Conservation (phyloP, 768 basidiomycete species). For the Roridomyces roridus region DNA sequence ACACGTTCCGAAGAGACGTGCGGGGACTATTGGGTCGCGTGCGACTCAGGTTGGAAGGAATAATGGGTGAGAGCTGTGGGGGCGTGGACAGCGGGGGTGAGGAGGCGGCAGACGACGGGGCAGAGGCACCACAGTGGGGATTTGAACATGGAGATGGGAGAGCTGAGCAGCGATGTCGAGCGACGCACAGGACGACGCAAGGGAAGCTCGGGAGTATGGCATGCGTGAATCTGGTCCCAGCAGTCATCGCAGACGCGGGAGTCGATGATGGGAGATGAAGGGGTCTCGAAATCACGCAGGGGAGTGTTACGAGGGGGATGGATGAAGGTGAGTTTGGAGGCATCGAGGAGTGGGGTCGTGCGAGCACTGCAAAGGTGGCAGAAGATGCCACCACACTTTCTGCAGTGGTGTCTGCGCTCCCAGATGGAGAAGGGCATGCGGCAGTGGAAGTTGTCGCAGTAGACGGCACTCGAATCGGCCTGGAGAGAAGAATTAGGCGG, state of each 20-base stretch:
- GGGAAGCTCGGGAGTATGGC: conserved; percentile 33
- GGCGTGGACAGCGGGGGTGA: conserved; percentile 26
- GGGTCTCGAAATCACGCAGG: conserved; percentile 60
- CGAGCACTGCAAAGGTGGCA: conserved; percentile 68
- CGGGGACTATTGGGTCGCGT: conserved; percentile 32
- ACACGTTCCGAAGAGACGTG: conserved; percentile 35
- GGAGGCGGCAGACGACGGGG: conserved; percentile 36
- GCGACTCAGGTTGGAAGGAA: conserved; percentile 37
- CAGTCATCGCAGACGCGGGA: conserved; percentile 83
- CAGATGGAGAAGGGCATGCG: conserved; percentile 67
- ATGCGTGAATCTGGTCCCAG: conserved; percentile 72
- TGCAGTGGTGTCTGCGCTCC: conserved; percentile 83
- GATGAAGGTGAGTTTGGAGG: conserved; percentile 72
- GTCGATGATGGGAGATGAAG: conserved; percentile 60
- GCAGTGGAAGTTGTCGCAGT: conserved; percentile 81
- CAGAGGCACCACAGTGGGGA: conserved; percentile 43
- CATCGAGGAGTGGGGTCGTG: conserved; percentile 70
- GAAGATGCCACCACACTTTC: conserved; percentile 84
- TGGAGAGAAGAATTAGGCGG: conserved; percentile 33
- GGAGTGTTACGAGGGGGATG: conserved; percentile 75
- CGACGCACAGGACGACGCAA: conserved; percentile 43
- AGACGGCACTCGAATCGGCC: conserved; percentile 65
- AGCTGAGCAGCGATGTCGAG: conserved; percentile 36
- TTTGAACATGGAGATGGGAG: conserved; percentile 46
- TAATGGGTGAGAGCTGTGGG: conserved; percentile 28